A percentile compares a stretch with the other conserved stretches of the same genome.
Conservation (phyloP, 2,329 filamentous ascomycete genomes). For the Ophiostoma sp. region DNA sequence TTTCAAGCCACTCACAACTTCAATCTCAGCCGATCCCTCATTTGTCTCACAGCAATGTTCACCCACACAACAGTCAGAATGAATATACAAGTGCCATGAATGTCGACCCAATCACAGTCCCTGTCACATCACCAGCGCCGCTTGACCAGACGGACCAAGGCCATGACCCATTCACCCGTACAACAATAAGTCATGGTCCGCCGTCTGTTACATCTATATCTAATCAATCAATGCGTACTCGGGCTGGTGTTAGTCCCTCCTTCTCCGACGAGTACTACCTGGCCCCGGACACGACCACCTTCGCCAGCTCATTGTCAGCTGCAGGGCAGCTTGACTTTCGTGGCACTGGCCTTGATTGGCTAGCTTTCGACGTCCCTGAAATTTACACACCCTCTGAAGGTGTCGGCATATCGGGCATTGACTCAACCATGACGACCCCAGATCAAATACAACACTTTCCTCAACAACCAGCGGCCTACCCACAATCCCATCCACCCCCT, state of each 20-base stretch:
- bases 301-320: slow-evolving; percentile 22
- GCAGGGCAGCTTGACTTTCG: slow-evolving; percentile 24
- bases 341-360: slow-evolving; percentile 24
- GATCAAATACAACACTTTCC: not conserved
- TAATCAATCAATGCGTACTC: not conserved
- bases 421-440: not conserved
- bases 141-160: not conserved
- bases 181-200: not conserved
- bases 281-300: slow-evolving; percentile 16
- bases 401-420: not conserved
- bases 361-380: slow-evolving; percentile 25
- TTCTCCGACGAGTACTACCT: slow-evolving; percentile 23
- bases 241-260: slow-evolving; percentile 13
- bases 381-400: slow-evolving; percentile 7
- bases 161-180: not conserved
- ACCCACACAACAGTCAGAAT: not conserved
- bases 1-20: not conserved
- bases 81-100: not conserved
- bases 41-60: not conserved
- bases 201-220: not conserved
- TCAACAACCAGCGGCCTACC: not conserved
- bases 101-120: not conserved
- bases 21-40: not conserved
- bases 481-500: not conserved
- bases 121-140: not conserved